Evolutionary conservation across 2,329 filamentous ascomycete genomes (phyloP).

Genomic region (Aspergillus texensis): DNA sequence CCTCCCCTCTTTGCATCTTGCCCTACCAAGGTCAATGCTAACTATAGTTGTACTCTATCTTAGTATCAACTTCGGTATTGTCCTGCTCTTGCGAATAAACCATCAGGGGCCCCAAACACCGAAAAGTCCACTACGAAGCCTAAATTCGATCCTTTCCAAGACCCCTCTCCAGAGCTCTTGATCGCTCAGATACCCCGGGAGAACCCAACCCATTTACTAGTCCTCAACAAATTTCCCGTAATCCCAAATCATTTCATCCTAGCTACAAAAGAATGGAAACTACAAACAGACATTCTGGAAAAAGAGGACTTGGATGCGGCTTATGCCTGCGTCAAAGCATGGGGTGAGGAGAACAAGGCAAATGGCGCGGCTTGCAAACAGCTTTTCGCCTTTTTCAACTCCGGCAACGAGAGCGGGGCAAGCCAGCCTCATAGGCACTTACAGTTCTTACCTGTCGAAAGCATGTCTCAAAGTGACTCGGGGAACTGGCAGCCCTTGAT

Average conservation of each 20-base stretch:
- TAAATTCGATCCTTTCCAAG: conserved; percentile 49
- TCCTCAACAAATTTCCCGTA: conserved; percentile 54
- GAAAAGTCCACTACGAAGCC: conserved; percentile 22
- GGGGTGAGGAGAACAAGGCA: conserved; percentile 28
- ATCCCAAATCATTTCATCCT: conserved; percentile 54
- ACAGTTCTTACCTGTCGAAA: conserved; percentile 51
- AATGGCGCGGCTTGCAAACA: conserved; percentile 20
- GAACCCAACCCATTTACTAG: conserved; percentile 42
- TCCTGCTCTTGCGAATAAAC: conserved; percentile 51
- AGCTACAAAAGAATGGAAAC: conserved; percentile 47
- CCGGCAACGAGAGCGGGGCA: conserved; percentile 51
- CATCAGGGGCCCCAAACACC: conserved; percentile 29
- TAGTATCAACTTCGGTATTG: conserved; percentile 54
- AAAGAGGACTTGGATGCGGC: conserved; percentile 45
- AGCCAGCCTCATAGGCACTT: conserved; percentile 53
- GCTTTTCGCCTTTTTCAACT: conserved; percentile 55
- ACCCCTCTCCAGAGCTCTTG: conserved; percentile 46
- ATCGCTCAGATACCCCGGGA: conserved; percentile 42
- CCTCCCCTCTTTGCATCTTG: not conserved
- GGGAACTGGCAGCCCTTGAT: conserved; percentile 54
- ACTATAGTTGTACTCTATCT: no score
- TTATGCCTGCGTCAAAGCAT: conserved; percentile 46
- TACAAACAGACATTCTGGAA: conserved; percentile 49
- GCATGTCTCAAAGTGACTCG: conserved; percentile 41
- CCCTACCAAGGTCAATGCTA: not conserved